Evolutionary conservation across 2,329 filamentous ascomycete species (phyloP).

Genomic region (Penicillium sp.): DNA sequence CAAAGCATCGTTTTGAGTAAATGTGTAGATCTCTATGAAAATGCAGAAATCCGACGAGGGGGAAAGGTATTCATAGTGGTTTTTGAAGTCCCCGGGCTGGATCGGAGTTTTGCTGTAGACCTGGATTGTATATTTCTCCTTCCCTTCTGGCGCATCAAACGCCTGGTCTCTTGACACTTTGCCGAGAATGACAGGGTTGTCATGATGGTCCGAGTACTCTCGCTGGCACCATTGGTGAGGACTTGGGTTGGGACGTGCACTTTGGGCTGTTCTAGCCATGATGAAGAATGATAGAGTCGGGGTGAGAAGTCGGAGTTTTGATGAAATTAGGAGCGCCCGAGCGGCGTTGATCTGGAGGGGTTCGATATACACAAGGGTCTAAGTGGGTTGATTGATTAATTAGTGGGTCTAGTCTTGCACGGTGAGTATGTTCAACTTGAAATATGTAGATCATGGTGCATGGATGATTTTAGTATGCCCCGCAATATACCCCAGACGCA

Average conservation of each 20-base stretch:
- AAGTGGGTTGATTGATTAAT: no score
- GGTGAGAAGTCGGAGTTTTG: no score
- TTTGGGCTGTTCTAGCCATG: slow-evolving; percentile 1
- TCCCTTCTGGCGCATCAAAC: background rate
- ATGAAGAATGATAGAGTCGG: background rate
- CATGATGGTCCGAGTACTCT: background rate
- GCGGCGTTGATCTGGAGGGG: no score
- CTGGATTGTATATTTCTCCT: background rate
- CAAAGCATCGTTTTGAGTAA: slow-evolving; percentile 10
- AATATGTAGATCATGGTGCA: no score
- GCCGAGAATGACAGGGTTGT: background rate
- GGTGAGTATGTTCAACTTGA: no score
- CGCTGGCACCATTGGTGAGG: background rate
- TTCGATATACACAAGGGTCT: no score
- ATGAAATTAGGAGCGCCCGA: no score
- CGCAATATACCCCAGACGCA: no score
- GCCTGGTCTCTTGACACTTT: background rate
- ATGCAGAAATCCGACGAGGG: background rate
- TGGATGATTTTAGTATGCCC: no score
- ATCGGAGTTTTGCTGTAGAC: slow-evolving; percentile 15
- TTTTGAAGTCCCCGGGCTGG: slow-evolving; percentile 2
- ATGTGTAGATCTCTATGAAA: slow-evolving; percentile 17
- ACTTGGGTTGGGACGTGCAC: background rate
- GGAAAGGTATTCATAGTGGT: slow-evolving; percentile 6
- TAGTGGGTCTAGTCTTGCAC: no score